Conservation (phyloP, 2,329 filamentous ascomycete species). For the Nemania sp. region DNA sequence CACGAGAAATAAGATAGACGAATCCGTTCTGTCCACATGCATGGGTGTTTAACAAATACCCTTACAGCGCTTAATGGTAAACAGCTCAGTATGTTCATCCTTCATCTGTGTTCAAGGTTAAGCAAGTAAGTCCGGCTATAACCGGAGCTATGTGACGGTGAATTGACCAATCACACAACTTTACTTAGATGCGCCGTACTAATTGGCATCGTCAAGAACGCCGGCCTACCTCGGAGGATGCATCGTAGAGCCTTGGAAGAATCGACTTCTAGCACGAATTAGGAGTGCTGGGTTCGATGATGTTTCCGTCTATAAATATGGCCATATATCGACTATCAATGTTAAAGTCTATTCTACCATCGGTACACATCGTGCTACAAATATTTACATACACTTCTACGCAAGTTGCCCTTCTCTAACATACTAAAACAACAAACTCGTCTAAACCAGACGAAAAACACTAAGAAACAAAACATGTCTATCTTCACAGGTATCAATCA, state of each 20-base stretch:
- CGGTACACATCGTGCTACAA: neutral
- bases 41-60: neutral
- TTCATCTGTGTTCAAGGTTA: neutral
- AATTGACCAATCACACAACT: slow-evolving; percentile 50
- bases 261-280: neutral
- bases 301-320: slow-evolving; percentile 9
- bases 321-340: neutral
- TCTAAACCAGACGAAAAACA: neutral
- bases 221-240: slow-evolving; percentile 35
- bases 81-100: too few species aligned
- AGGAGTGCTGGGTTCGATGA: neutral
- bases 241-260: neutral
- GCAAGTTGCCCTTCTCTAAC: neutral
- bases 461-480: slow-evolving; percentile 9
- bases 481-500: slow-evolving; percentile 38
- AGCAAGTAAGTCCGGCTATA: slow-evolving; percentile 17
- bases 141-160: slow-evolving; percentile 9
- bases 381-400: neutral
- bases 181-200: slow-evolving; percentile 24
- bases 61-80: neutral
- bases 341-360: neutral
- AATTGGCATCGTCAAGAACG: neutral
- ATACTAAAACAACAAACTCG: neutral
- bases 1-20: too few species aligned
- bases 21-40: too few species aligned